Conservation (phyloP, 2,329 filamentous ascomycete species). For the Penicillium psychrosexuale region DNA sequence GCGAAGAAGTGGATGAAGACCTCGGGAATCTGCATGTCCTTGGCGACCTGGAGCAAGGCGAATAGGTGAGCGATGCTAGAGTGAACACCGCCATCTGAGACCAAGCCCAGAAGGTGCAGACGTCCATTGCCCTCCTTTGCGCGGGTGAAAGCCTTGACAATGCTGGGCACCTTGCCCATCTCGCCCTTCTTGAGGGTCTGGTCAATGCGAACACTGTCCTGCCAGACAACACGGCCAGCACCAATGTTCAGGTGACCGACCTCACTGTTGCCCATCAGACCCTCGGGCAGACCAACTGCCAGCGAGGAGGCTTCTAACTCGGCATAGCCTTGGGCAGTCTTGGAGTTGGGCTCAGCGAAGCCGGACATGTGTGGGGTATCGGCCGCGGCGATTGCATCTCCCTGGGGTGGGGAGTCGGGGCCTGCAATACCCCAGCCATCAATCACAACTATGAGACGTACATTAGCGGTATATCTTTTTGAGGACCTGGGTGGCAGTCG, state of each 20-base stretch:
- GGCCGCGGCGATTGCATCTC: constrained; percentile 92
- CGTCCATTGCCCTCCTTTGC: constrained; percentile 87
- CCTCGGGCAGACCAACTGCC: constrained; percentile 91
- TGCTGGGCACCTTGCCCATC: constrained; percentile 70
- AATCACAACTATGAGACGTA: constrained; percentile 74
- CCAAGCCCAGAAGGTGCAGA: constrained; percentile 84
- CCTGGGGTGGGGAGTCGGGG: constrained; percentile 75
- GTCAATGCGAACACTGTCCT: constrained; percentile 96
- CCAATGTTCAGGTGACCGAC: constrained; percentile 99
- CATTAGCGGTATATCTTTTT: constrained; percentile 17
- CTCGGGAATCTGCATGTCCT: constrained; percentile 79
- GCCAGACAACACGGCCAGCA: constrained; percentile 95
- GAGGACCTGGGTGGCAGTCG: constrained; percentile 30
- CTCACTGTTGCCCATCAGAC: constrained; percentile 98
- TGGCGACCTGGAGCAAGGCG: constrained; percentile 81
- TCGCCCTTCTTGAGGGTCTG: constrained; percentile 83
- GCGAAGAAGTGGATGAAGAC: constrained; percentile 99
- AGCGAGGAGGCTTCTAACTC: constrained; percentile 94
- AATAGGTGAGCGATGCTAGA: constrained; percentile 93
- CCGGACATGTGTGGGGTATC: constrained; percentile 93
- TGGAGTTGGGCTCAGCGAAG: constrained; percentile 64
- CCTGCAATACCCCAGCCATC: constrained; percentile 94
- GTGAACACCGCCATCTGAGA: constrained; percentile 96
- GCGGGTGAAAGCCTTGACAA: constrained; percentile 72
- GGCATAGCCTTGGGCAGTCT: constrained; percentile 78